Evolutionary conservation across 2,329 filamentous ascomycete genomes (phyloP).

Genomic region (Acrocalymma vagum): DNA sequence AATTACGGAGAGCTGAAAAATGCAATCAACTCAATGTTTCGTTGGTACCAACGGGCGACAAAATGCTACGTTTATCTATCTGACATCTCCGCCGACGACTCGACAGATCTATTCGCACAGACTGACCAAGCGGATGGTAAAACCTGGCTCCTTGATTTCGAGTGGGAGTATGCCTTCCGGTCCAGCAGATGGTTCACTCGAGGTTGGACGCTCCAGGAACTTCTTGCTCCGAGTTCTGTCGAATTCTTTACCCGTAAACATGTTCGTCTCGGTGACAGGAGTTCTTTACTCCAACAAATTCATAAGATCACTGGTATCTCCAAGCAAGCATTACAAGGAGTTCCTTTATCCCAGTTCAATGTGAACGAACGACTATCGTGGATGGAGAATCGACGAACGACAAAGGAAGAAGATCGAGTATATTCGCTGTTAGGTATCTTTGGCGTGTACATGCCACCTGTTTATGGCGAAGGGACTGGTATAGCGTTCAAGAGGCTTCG

Average conservation of each 20-base stretch:
- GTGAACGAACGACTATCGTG: constrained; percentile 16
- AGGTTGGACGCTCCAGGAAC: constrained; percentile 21
- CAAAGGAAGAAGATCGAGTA: constrained; percentile 6
- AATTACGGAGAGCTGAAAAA: constrained; percentile 10
- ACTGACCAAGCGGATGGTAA: too few species aligned
- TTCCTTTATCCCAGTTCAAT: constrained; percentile 7
- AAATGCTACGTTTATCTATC: constrained; percentile 8
- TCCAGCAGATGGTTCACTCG: constrained; percentile 3
- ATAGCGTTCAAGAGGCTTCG: too few species aligned
- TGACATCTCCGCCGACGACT: constrained; percentile 9
- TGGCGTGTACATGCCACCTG: too few species aligned
- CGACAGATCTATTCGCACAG: too few species aligned
- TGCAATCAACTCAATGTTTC: constrained; percentile 24
- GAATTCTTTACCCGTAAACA: constrained; percentile 24
- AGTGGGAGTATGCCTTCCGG: too few species aligned
- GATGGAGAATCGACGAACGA: constrained; percentile 18
- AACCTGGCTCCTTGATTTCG: constrained; percentile 2
- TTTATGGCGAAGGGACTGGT: too few species aligned
- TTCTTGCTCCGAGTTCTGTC: constrained; percentile 19
- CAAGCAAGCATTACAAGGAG: constrained; percentile 2
- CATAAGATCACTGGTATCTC: constrained; percentile 14
- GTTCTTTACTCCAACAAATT: constrained; percentile 1
- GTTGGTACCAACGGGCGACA: constrained; percentile 2
- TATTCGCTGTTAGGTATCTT: constrained; percentile 13
- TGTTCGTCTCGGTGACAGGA: constrained; percentile 12